Evolutionary conservation across 805 yeast genomes (phyloP).

Genomic region (Suhomyces canberraensis): DNA sequence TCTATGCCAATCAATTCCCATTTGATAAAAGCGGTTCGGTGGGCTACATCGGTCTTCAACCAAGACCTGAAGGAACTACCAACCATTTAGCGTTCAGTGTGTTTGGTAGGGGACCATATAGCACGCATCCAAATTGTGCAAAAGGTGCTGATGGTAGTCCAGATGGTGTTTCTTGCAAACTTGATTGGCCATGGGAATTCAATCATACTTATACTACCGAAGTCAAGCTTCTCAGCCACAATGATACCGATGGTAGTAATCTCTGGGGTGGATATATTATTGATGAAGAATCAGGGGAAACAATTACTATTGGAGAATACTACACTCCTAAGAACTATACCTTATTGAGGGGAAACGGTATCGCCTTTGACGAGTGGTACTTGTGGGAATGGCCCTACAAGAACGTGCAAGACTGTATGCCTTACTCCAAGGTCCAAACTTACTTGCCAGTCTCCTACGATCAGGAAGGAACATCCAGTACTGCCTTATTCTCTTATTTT

Average conservation of each 20-base stretch:
- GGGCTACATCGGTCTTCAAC: conserved; percentile 5
- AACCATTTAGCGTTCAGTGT: conserved; percentile 7
- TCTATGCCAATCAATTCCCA: neutral
- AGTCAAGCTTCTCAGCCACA: neutral
- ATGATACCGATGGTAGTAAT: conserved; percentile 2
- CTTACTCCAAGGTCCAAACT: neutral
- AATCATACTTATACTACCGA: conserved; percentile 3
- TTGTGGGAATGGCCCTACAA: neutral
- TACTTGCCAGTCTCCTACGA: conserved; percentile 1
- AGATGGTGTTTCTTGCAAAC: conserved; percentile 5
- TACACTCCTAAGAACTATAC: neutral
- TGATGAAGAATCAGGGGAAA: conserved; percentile 1
- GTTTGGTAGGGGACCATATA: conserved; percentile 1
- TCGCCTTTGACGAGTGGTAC: neutral
- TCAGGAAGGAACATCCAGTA: neutral
- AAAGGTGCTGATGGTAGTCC: conserved; percentile 7
- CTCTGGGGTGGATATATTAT: conserved; percentile 1
- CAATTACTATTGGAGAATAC: neutral
- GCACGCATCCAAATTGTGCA: conserved; percentile 4
- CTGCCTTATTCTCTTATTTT: neutral
- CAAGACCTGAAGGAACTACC: neutral
- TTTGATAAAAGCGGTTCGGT: neutral
- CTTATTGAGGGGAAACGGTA: neutral
- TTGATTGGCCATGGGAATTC: conserved; percentile 3
- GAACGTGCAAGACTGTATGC: neutral